Base-by-base conservation (phyloP, 2,329 filamentous ascomycete species). In the Venturiaceae sp. region DNA sequence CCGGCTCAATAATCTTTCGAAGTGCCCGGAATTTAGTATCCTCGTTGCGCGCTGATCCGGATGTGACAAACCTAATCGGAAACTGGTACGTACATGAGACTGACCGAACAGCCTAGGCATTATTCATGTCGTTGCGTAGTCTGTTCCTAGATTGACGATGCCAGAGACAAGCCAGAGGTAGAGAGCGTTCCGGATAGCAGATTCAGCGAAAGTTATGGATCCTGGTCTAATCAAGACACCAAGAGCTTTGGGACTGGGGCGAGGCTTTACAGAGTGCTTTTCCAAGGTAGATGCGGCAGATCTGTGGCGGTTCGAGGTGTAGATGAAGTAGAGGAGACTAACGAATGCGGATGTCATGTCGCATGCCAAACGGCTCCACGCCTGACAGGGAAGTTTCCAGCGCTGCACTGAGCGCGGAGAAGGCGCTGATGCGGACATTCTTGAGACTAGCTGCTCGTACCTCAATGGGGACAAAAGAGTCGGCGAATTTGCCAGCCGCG, bases 41-140 rank as follows among this genome's bases (percentile, higher is more conserved):
- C n/a, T n/a, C n/a, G n/a, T n/a, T n/a, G n/a, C n/a, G n/a, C n/a
- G n/a, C n/a, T n/a, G n/a, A n/a, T n/a, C n/a, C n/a, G n/a, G n/a
- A n/a, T n/a, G n/a, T n/a, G n/a, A n/a, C n/a, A n/a, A n/a, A n/a
- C n/a, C n/a, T n/a, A n/a, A n/a, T n/a, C n/a, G n/a, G n/a, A n/a
- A n/a, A n/a, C n/a, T n/a, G n/a, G n/a, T n/a, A n/a, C n/a, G n/a
- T n/a, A n/a, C n/a, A n/a, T n/a, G n/a, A n/a, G n/a, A n/a, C n/a
- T n/a, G n/a, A n/a, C n/a, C n/a, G n/a, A n/a, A n/a, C n/a, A n/a
- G n/a, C n/a, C n/a, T n/a, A n/a, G n/a, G n/a, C n/a, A n/a, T n/a
- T n/a, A n/a, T n/a, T n/a, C n/a, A n/a, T n/a, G n/a, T 39, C n/a
- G 85, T 89, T 0, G 85, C 83, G 67, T 90, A 90, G 6, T 82